Conservation (phyloP, 2,329 filamentous ascomycete species). For the Elsinoe perseae region DNA sequence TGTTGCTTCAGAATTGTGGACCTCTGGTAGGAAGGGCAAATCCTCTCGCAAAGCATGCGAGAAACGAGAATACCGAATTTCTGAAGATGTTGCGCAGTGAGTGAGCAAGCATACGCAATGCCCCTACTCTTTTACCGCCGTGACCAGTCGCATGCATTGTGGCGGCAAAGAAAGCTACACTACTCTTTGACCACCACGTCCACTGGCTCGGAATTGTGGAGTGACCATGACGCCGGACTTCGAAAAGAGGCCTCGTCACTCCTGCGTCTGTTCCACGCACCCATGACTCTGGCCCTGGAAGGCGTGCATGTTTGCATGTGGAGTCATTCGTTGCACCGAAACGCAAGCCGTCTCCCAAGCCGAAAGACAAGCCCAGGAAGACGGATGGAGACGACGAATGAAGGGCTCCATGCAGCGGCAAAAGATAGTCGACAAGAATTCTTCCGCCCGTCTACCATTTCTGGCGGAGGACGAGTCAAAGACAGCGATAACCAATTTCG, state of each 20-base stretch:
- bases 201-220: background rate
- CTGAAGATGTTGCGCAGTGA: background rate
- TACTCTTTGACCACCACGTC: background rate
- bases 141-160: background rate
- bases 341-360: background rate
- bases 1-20: constrained; percentile 12
- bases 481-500: constrained; percentile 1
- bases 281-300: background rate
- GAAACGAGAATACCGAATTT: background rate
- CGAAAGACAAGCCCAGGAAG: background rate
- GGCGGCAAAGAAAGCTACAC: background rate
- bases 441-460: background rate
- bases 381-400: too few relatives aligned
- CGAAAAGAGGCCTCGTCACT: background rate
- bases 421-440: background rate
- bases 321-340: background rate
- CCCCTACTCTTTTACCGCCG: background rate
- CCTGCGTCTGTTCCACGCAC: background rate
- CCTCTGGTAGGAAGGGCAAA: background rate
- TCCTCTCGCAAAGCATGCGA: background rate
- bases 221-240: background rate
- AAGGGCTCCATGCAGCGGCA: background rate
- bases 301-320: background rate
- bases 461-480: background rate
- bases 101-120: background rate